Evolutionary conservation across 441 rosid genomes (phyloP), one percentile per base, ranked within the genome.

Genomic region (Macaranga tanarius): DNA sequence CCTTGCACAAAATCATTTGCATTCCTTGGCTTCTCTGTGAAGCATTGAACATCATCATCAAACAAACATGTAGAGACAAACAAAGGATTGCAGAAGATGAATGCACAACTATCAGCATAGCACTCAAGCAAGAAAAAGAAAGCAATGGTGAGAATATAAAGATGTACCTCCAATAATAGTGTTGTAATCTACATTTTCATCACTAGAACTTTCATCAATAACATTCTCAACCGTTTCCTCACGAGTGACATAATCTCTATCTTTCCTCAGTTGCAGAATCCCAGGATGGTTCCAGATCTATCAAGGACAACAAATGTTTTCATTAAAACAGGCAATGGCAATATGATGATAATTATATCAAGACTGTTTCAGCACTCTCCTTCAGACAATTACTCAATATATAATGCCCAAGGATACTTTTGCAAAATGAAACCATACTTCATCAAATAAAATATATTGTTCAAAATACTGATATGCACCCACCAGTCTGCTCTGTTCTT

Each of bases 261-360:
- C 92, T 76, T 95, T 96, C 76, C 84, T 93, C 88, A 96, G 77
- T 83, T 93, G 98, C 81, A 93, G 82, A 81, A 96, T 96, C 73
- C 98, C 97, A 77, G 99, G 99, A 88, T 96, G 99, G 83, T 96
- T 96, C 92, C 97, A 90, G 81, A 96, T 93, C 99, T 96, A 83
- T 79, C 67, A 86, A 65, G 60, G 44, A 80, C 67, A 75, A 56
- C 40, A 67, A 81, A 38, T 58, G 17, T 47, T 71, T 66, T 64
- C 45, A 70, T 56, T 48, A 61, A 70, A 75, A 61, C 42, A 67
- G 10, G 70, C 45, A 52, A 17, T n/a, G 19, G 20, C 16, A 58
- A 42, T 16, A 40, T 5, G 19, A 42, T 68, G 61, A 42, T 3
- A 45, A 62, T 10, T 17, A 20, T 62, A 40, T 28, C 38, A 34